Evolutionary conservation across 2,329 filamentous ascomycete species (phyloP).

Genomic region (Dothideomycetes sp.): DNA sequence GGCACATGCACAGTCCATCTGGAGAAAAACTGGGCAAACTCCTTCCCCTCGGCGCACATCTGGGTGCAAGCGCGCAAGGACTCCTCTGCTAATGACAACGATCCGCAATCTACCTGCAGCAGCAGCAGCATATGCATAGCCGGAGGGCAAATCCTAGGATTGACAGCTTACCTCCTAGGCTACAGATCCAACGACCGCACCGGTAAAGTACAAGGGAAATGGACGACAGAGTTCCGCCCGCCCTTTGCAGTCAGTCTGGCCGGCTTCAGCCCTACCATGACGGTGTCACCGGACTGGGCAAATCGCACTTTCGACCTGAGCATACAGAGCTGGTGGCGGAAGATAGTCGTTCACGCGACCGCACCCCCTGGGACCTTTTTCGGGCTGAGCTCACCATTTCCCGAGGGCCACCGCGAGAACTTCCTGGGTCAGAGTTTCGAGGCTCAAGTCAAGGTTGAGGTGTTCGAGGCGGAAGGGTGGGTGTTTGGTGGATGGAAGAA

Average conservation of each 20-base stretch:
- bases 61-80: constrained; percentile 27
- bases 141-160: constrained; percentile 28
- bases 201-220: constrained; percentile 9
- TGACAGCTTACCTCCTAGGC: constrained; percentile 36
- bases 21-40: constrained; percentile 41
- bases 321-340: constrained; percentile 28
- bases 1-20: constrained; percentile 33
- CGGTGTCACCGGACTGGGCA: constrained; percentile 29
- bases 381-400: constrained; percentile 33
- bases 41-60: constrained; percentile 33
- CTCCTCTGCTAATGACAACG: constrained; percentile 5
- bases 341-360: constrained; percentile 28
- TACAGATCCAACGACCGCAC: constrained; percentile 27
- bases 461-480: constrained; percentile 27
- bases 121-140: constrained; percentile 21
- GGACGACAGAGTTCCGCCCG: constrained; percentile 31
- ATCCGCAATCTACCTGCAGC: no score
- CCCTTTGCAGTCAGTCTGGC: constrained; percentile 30
- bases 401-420: constrained; percentile 33
- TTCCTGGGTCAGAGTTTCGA: constrained; percentile 37
- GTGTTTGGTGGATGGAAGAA: constrained; percentile 27
- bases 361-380: constrained; percentile 35
- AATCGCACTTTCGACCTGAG: constrained; percentile 26
- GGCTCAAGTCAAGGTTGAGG: constrained; percentile 30
- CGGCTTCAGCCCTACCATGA: constrained; percentile 31